Base-by-base conservation (phyloP, 495 filamentous ascomycete genomes). In the Rusavskia elegans region DNA sequence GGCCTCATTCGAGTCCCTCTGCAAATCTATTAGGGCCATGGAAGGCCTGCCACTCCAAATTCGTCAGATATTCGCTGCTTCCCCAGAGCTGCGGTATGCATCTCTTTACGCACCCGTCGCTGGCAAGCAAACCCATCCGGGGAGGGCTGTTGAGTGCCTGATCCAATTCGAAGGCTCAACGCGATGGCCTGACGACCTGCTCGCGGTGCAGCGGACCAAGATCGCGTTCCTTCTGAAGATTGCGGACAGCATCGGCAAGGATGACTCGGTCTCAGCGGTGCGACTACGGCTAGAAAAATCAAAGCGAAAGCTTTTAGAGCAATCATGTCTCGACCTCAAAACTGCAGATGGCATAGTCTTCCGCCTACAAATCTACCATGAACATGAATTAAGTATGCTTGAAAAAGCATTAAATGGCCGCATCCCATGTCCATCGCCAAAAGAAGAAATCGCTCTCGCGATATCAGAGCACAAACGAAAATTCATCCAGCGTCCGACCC, bases 81-180 rank as follows among this genome's bases (percentile, higher is more conserved):
- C 80, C 53, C 63, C 88, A 11, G 75, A 82, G 48, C 70, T 95
- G 9, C 79, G 90, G 45, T 89, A 83, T 57, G 68, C 88, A 5
- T 84, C 85, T 0, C 64, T 84, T 49, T 69, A 69, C 27, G 62
- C 61, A 20, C 80, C 78, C 9, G 38, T 58, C 2, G 53, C 61
- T 19, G 63, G 60, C 49, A 54, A 61, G 38, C 53, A 52, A 17
- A 53, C 55, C n/a, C 55, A 61, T 17, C 59, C 76, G 32, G 57
- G 63, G 14, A 57, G 62, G 1, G 74, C 78, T 3, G 75, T 78
- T 40, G 81, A 90, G 51, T 71, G 89, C 49, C 71, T 85, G 36
- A 72, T 98, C 23, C 89, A 90, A 56, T 96, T 98, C 58, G 92
- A 98, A 68, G 86, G 84, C 32, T 97, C 93, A 5, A 80, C 78